phyloP scores from a whole-genome alignment of 768 basidiomycete genomes.

The Fomitopsis pulvina region DNA sequence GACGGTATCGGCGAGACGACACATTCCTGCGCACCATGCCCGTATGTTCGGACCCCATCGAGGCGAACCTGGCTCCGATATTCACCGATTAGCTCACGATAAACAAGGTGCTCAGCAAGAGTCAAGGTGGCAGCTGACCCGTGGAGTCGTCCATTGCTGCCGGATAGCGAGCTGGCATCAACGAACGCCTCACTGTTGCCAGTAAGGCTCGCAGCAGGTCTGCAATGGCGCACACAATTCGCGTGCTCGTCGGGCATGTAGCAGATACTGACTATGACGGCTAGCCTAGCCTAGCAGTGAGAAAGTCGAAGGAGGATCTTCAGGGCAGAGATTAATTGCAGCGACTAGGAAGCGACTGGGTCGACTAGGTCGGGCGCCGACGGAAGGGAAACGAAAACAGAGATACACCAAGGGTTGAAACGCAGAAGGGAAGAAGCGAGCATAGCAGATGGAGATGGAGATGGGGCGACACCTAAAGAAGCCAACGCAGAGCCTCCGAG shows the following conservation, averaged over 20 bases:
- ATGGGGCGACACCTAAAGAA: too few species aligned
- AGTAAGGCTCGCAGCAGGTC: too few species aligned
- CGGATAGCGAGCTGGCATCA: too few species aligned
- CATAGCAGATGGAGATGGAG: neutral
- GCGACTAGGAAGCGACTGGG: neutral
- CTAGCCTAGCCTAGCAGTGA: too few species aligned
- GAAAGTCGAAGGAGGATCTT: neutral
- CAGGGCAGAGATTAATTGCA: neutral
- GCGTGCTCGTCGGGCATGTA: too few species aligned
- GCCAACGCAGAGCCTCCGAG: neutral
- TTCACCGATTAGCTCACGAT: too few species aligned
- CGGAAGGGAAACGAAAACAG: neutral
- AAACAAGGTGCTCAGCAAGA: too few species aligned
- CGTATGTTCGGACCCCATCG: neutral
- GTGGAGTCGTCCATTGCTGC: too few species aligned
- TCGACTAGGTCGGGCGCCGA: neutral
- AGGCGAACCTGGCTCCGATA: neutral
- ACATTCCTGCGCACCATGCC: neutral
- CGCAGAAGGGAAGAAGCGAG: neutral
- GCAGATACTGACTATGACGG: neutral
- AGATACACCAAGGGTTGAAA: neutral
- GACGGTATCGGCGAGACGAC: neutral
- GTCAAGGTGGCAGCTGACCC: too few species aligned
- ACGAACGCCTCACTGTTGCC: too few species aligned
- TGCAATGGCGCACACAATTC: too few species aligned